phyloP scores from a whole-genome alignment of 2,329 filamentous ascomycete genomes.

The Aspergillus latus region DNA sequence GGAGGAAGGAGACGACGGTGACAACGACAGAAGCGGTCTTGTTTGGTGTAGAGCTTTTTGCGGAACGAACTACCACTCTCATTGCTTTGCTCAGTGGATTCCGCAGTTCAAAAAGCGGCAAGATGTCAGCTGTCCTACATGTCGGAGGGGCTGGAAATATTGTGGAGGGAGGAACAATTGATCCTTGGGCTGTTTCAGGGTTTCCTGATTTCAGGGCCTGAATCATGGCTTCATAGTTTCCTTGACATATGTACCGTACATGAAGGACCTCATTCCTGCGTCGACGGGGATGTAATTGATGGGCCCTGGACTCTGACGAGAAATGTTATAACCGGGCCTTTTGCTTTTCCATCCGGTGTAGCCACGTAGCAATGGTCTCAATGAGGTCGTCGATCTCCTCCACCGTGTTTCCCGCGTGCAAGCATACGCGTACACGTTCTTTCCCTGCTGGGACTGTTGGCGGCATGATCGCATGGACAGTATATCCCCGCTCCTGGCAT shows the following conservation, averaged over 20 bases:
- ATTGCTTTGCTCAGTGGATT: conserved; percentile 18
- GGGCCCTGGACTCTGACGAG: not conserved
- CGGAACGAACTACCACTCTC: conserved; percentile 21
- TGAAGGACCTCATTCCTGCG: too few species aligned
- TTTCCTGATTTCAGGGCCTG: not conserved
- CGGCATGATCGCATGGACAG: conserved; percentile 65
- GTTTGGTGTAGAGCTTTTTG: conserved; percentile 20
- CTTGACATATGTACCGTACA: too few species aligned
- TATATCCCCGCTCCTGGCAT: conserved; percentile 60
- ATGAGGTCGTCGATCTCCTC: conserved; percentile 58
- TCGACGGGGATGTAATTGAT: too few species aligned
- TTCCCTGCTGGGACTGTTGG: conserved; percentile 65
- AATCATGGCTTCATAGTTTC: not conserved
- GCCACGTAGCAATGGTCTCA: conserved; percentile 52
- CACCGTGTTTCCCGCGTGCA: conserved; percentile 66
- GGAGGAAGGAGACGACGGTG: not conserved
- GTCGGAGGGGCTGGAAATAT: conserved; percentile 12
- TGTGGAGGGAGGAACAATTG: too few species aligned
- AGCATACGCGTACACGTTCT: conserved; percentile 65
- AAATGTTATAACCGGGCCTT: conserved; percentile 12
- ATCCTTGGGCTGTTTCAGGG: too few species aligned
- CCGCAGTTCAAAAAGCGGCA: not conserved
- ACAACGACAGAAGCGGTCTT: not conserved
- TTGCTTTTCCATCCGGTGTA: conserved; percentile 23
- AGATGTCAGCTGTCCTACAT: conserved; percentile 18